These are phyloP conservation scores for Naganishia albida DNA, from an alignment of 1,284 basidiomycete genomes.

Conservation along the genomic window DNA sequence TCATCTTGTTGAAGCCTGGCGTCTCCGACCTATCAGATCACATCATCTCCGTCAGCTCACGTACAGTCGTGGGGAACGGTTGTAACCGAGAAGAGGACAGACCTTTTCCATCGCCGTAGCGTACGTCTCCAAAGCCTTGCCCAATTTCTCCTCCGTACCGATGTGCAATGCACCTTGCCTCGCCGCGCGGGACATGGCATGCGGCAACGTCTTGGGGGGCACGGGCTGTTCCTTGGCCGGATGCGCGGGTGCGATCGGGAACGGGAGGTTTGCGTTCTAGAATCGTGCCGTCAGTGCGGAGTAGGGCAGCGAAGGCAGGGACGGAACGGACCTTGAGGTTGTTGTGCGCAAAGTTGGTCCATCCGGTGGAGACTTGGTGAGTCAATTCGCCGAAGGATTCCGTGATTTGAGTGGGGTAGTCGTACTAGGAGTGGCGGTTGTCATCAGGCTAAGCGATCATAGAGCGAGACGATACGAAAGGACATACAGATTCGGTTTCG, in stretches of 20 bases:
- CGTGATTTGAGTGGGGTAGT: constrained; percentile 67
- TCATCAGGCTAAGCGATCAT: neutral
- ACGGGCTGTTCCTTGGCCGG: constrained; percentile 57
- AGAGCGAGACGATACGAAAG: neutral
- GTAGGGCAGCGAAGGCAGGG: constrained; percentile 3
- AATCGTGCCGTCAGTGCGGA: neutral
- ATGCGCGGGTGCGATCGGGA: constrained; percentile 58
- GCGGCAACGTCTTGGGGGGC: constrained; percentile 91
- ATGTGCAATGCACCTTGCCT: constrained; percentile 66
- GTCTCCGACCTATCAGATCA: constrained; percentile 62
- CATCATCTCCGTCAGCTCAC: neutral
- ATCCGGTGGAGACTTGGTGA: constrained; percentile 70
- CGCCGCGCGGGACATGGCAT: constrained; percentile 84
- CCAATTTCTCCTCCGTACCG: constrained; percentile 67
- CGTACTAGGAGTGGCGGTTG: constrained; percentile 59
- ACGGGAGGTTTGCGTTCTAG: constrained; percentile 76
- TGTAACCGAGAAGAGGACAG: constrained; percentile 22
- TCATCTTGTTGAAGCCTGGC: constrained; percentile 82
- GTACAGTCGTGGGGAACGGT: no score
- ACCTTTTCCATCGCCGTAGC: constrained; percentile 79
- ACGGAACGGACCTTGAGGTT: constrained; percentile 67
- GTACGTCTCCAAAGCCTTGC: constrained; percentile 74
- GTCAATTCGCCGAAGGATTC: constrained; percentile 59
- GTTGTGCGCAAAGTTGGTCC: constrained; percentile 81
- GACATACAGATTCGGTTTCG: constrained; percentile 64